Base-by-base conservation (phyloP, 495 filamentous ascomycete species). In the Clavariopsis aquatica region DNA sequence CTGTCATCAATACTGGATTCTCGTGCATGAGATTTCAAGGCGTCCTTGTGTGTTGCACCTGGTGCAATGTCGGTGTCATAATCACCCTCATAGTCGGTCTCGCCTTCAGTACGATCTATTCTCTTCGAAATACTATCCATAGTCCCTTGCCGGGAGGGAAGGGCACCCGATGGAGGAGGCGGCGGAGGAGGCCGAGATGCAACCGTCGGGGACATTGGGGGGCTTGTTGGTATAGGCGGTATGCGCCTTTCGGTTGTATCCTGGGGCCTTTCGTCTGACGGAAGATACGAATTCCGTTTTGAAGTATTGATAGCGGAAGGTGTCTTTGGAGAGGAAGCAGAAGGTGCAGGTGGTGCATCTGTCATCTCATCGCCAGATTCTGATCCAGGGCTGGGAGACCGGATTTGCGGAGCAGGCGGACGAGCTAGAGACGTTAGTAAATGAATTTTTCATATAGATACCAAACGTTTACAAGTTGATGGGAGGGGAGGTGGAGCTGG, bases 51-150 rank as follows among this genome's bases (percentile, higher is more conserved):
- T 43, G 89, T 88, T 10, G 85, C 92, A 28, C 91, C 87, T 47
- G 95, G 89, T 1, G 89, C 93, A 68, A 98, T 97, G 74, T 98
- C 94, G 41, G 94, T 98, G 69, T 98, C 94, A 73, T 98, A 98
- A 72, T 98, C 94, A 20, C 93, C 94, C 74, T 98, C 94, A 72
- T 98, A 98, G 74, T 97, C 94, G 1, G 90, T 96, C 36, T 91
- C 80, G 72, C 94, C 92, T 46, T 93, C 90, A 62, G 85, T 90
- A 19, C 83, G 89, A 43, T 90, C 88, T 28, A 85, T 68, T 49
- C 70, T 66, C 54, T 66, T 67, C 54, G 70, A 72, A 19, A 80
- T 75, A 56, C 76, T 78, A 63, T 91, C 83, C 43, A 80, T 79
- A 22, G 88, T 89, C 2, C 84, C 83, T 49, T 82, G 80, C 43